Percentiles rank a stretch among this genome's conserved stretches.
Evolutionary conservation across 768 basidiomycete species (phyloP).

Genomic region (Sporobolomyces roseus): DNA sequence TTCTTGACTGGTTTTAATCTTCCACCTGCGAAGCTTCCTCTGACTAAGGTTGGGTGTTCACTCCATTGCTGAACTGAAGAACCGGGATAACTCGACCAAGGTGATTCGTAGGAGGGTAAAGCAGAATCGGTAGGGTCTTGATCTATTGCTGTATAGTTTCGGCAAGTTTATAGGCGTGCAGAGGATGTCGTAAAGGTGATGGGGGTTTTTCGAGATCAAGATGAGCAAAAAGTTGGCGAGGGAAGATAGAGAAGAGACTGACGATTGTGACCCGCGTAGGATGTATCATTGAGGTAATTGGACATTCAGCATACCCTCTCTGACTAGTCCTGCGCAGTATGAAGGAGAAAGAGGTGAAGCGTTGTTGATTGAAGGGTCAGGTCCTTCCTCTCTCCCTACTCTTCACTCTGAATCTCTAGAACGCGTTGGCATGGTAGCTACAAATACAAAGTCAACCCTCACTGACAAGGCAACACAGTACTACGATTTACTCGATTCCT

Average conservation of each 20-base stretch:
- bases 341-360: too few species aligned
- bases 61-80: slow-evolving; percentile 14
- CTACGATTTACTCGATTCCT: not conserved
- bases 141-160: not conserved
- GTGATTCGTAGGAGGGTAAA: not conserved
- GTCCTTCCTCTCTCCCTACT: not conserved
- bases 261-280: too few species aligned
- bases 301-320: too few species aligned
- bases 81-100: not conserved
- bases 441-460: too few species aligned
- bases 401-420: not conserved
- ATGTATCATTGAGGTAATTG: too few species aligned
- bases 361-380: too few species aligned
- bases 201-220: too few species aligned
- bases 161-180: not conserved
- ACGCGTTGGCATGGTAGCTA: not conserved
- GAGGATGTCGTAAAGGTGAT: slow-evolving; percentile 18
- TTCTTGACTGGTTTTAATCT: slow-evolving; percentile 1
- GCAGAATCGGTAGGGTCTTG: not conserved
- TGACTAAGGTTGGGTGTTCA: slow-evolving; percentile 5
- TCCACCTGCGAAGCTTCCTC: not conserved
- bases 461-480: not conserved
- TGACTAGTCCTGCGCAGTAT: too few species aligned
- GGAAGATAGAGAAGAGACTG: not conserved
- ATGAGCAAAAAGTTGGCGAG: not conserved